Percentiles rank a stretch among this genome's conserved stretches.
These are phyloP conservation scores for Exophiala dermatitidis DNA, from an alignment of 2,329 filamentous ascomycete species.

Conservation along the genomic window DNA sequence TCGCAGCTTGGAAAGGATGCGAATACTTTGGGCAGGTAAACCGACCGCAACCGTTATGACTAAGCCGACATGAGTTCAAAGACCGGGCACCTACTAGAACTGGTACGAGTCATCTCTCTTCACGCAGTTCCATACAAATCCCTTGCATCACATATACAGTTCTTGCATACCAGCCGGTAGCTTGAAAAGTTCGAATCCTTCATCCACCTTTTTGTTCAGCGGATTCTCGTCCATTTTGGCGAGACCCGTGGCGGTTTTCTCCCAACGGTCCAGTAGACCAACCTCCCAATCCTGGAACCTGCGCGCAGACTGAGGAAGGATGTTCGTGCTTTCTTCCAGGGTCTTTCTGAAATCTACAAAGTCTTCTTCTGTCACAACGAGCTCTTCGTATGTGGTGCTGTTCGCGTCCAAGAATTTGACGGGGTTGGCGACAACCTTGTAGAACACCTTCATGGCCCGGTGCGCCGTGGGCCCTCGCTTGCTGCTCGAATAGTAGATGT, in stretches of 20 bases:
- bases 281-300: slow-evolving; percentile 51
- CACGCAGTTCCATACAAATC: too few relatives aligned
- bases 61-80: too few relatives aligned
- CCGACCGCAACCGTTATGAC: not conserved
- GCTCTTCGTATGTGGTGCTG: slow-evolving; percentile 43
- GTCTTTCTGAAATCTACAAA: slow-evolving; percentile 27
- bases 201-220: slow-evolving; percentile 22
- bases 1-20: not conserved
- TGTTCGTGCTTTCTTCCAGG: slow-evolving; percentile 37
- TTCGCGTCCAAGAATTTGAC: slow-evolving; percentile 34
- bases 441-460: slow-evolving; percentile 54
- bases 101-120: too few relatives aligned
- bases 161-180: slow-evolving; percentile 19
- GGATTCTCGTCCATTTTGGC: slow-evolving; percentile 25
- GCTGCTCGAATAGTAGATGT: slow-evolving; percentile 50
- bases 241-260: slow-evolving; percentile 21
- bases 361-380: slow-evolving; percentile 33
- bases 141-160: slow-evolving; percentile 16
- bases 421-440: slow-evolving; percentile 34
- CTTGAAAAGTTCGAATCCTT: slow-evolving; percentile 21
- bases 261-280: slow-evolving; percentile 45
- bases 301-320: slow-evolving; percentile 46
- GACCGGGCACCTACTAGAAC: too few relatives aligned
- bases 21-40: not conserved
- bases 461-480: slow-evolving; percentile 30